Conservation (phyloP, 2,329 filamentous ascomycete genomes). For the Hawksworthiomyces lignivorus region DNA sequence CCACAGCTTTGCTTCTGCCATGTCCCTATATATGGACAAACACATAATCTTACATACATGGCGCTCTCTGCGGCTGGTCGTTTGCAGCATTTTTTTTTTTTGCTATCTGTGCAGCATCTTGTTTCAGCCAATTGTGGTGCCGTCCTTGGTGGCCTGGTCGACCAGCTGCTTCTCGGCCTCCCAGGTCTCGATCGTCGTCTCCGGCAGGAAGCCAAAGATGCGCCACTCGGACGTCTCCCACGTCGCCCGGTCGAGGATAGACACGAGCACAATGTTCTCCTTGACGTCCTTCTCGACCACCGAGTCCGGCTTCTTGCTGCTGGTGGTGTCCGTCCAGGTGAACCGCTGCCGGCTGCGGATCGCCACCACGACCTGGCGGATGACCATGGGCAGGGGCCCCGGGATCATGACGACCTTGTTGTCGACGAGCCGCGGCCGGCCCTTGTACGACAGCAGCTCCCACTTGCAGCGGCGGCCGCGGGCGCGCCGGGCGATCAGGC, state of each 20-base stretch:
- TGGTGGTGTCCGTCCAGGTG: constrained; percentile 26
- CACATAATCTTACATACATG: too few species aligned
- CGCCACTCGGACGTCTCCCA: constrained; percentile 48
- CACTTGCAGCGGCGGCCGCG: constrained; percentile 39
- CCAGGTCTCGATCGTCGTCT: constrained; percentile 41
- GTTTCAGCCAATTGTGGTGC: background rate
- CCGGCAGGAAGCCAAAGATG: constrained; percentile 55
- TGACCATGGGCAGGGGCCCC: constrained; percentile 27
- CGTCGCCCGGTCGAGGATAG: constrained; percentile 35
- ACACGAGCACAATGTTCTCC: constrained; percentile 59
- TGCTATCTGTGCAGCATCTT: too few species aligned
- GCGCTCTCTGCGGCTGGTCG: too few species aligned
- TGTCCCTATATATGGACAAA: too few species aligned
- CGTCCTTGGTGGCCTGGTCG: constrained; percentile 1
- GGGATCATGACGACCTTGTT: constrained; percentile 44
- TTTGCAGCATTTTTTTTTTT: too few species aligned
- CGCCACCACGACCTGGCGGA: constrained; percentile 49
- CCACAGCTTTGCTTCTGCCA: too few species aligned
- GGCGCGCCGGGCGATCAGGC: constrained; percentile 45
- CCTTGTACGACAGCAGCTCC: constrained; percentile 44
- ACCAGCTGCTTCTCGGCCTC: constrained; percentile 18
- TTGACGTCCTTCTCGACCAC: constrained; percentile 45
- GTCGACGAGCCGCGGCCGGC: constrained; percentile 44
- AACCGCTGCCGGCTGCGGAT: constrained; percentile 51
- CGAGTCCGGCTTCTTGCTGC: constrained; percentile 16